phyloP scores from a whole-genome alignment of 2,329 filamentous ascomycete genomes.

The Nemania sp. region DNA sequence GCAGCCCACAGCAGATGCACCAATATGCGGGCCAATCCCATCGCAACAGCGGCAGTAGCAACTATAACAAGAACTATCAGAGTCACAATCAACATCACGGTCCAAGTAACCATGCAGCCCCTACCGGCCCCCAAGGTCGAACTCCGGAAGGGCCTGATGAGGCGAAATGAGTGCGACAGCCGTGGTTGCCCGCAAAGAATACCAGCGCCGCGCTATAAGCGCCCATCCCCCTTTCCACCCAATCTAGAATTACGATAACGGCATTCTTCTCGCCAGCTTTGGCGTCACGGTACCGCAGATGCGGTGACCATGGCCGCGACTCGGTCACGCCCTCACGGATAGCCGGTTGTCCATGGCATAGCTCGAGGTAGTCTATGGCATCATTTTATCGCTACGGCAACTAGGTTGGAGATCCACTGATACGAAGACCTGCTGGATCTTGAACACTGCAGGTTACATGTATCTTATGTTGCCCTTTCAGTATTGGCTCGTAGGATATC shows the following conservation, averaged over 20 bases:
- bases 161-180: constrained; percentile 46
- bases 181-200: constrained; percentile 31
- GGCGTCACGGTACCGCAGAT: constrained; percentile 24
- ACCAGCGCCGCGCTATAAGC: constrained; percentile 39
- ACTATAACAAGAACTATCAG: constrained; percentile 55
- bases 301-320: constrained; percentile 9
- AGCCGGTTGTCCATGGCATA: constrained; percentile 4
- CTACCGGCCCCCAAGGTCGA: constrained; percentile 43
- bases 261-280: constrained; percentile 27
- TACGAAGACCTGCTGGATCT: constrained; percentile 34
- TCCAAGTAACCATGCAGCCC: constrained; percentile 42
- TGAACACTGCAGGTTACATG: constrained; percentile 33
- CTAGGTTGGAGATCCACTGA: constrained; percentile 26
- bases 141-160: constrained; percentile 50
- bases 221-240: constrained; percentile 36
- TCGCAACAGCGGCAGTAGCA: constrained; percentile 62
- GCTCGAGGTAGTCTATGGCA: constrained; percentile 18
- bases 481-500: constrained; percentile 40
- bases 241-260: constrained; percentile 34
- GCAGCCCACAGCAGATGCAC: constrained; percentile 68
- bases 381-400: constrained; percentile 23
- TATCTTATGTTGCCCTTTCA: constrained; percentile 36
- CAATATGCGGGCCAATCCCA: constrained; percentile 63
- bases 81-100: constrained; percentile 50
- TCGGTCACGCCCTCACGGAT: constrained; percentile 20